Base-by-base conservation (phyloP, 352 stramenopile genomes). In the Elongisporangium prolatum region DNA sequence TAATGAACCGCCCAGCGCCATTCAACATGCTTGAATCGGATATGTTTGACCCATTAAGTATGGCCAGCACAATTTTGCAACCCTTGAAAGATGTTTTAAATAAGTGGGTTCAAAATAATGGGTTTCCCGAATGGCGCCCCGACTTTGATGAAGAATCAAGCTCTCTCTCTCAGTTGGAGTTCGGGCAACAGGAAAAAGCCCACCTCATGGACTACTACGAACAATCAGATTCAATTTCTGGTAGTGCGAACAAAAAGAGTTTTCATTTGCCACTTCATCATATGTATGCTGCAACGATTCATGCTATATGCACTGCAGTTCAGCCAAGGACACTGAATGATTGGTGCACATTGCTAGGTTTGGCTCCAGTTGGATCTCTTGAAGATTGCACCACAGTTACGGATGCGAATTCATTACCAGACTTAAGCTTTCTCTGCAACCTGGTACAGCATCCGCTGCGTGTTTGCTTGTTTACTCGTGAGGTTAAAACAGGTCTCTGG, bases 251-350 rank as follows among this genome's bases (percentile, higher is more conserved):
- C 63, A 74, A 79, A 34, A 78, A 74, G 34, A 93, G 84, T 49
- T 84, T 91, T 53, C 84, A 93, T 54, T 67, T 90, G 54, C 80
- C 82, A 18, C 66, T 93, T 10, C 81, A 93, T 63, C 84, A 90
- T 59, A 86, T 93, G 77, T 86, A 81, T 25, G 77, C 79, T 21
- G 73, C 77, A 17, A 38, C 86, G 13, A 56, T 89, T 56, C 72
- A 90, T 56, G 65, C 72, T 6, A 54, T 92, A 2, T 73, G 68
- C n/a, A 52, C 59, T 9, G 71, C 86, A 3, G 61, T 86, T 5
- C 65, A 61, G 18, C 75, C 77, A 13, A 52, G 65, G 18, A 82
- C 63, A 10, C 37, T 73, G 9, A 37, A 57, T 1, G 67, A 88
- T n/a, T 91, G 81, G 81, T 52, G 59, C 10, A 57, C 64, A 24